Conservation (phyloP, 1,284 basidiomycete species). For the Fomitopsis palustris region DNA sequence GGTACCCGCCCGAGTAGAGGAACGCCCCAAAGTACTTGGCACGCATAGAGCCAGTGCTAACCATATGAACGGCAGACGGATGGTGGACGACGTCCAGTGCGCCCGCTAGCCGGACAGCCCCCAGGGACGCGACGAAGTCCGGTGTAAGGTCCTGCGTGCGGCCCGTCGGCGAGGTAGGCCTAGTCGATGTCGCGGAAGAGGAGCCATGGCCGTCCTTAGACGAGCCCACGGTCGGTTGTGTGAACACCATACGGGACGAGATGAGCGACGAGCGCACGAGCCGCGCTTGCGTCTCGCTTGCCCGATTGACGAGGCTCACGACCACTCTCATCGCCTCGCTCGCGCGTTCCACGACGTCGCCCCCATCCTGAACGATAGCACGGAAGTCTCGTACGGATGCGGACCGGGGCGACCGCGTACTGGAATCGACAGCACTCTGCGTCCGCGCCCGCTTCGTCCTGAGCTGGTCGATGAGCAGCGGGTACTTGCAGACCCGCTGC, state of each 20-base stretch:
- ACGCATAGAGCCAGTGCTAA: slow-evolving; percentile 37
- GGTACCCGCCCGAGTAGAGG: slow-evolving; percentile 80
- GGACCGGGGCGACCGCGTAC: background rate
- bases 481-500: slow-evolving; percentile 90
- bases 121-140: slow-evolving; percentile 66
- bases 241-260: slow-evolving; percentile 51
- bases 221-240: slow-evolving; percentile 9
- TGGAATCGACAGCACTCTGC: slow-evolving; percentile 17
- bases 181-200: background rate
- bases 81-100: slow-evolving; percentile 82
- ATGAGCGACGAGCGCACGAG: slow-evolving; percentile 65
- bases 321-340: slow-evolving; percentile 60
- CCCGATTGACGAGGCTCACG: slow-evolving; percentile 50
- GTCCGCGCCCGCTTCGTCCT: slow-evolving; percentile 33
- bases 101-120: slow-evolving; percentile 73
- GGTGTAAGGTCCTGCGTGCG: slow-evolving; percentile 31
- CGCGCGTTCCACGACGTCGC: slow-evolving; percentile 32
- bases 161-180: background rate
- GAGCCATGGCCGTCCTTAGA: slow-evolving; percentile 9
- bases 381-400: background rate
- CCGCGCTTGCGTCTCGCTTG: slow-evolving; percentile 51
- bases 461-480: slow-evolving; percentile 80
- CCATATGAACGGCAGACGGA: slow-evolving; percentile 12
- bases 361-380: slow-evolving; percentile 7
- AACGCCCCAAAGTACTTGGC: slow-evolving; percentile 89